Conservation (phyloP, 73 alveolate genomes). For the Breviolum minutum region DNA sequence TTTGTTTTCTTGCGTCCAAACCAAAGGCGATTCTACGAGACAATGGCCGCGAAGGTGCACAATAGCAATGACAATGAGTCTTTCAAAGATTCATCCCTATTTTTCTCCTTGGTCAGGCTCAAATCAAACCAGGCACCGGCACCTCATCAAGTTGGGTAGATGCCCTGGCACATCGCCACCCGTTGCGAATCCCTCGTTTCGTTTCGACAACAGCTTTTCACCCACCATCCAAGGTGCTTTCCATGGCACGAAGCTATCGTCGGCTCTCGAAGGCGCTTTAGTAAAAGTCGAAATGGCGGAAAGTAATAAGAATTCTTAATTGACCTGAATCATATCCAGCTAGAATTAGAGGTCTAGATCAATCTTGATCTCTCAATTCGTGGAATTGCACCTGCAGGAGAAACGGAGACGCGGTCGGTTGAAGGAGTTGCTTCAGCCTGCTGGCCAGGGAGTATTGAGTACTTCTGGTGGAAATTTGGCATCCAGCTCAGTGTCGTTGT, state of each 20-base stretch:
- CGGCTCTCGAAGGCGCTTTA: conserved; percentile 46
- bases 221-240: conserved; percentile 5
- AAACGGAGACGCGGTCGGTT: conserved; percentile 81
- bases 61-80: too few relatives aligned
- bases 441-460: conserved; percentile 48
- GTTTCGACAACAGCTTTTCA: neutral
- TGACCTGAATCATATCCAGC: neutral
- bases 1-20: too few relatives aligned
- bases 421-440: conserved; percentile 89
- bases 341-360: neutral
- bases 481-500: neutral
- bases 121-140: conserved; percentile 85
- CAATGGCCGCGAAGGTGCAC: conserved; percentile 88
- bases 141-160: conserved; percentile 79
- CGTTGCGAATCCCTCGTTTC: neutral
- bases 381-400: neutral
- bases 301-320: too few relatives aligned
- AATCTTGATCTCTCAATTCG: neutral
- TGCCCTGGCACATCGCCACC: neutral
- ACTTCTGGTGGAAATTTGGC: conserved; percentile 53
- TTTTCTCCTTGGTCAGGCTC: conserved; percentile 20
- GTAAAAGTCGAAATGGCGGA: too few relatives aligned
- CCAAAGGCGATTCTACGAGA: conserved; percentile 77
- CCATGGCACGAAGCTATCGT: conserved; percentile 92
- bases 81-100: neutral